Base-by-base conservation (phyloP, 2,329 filamentous ascomycete genomes). In the Nemania sp. region DNA sequence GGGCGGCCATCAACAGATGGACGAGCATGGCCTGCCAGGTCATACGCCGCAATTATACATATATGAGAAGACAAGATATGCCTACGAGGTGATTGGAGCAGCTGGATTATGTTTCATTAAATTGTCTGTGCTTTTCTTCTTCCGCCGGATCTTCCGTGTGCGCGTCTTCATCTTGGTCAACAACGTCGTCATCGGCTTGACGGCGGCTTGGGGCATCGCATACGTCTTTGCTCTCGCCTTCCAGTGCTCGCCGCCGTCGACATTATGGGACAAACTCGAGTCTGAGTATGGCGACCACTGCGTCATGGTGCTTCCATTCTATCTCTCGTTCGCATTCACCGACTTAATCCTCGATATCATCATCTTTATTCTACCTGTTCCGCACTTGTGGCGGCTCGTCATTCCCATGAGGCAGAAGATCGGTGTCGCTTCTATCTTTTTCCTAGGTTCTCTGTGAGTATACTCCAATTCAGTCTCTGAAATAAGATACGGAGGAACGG, bases 41-140 rank as follows among this genome's bases (percentile, higher is more conserved):
- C 58, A 61, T 7, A 62, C 58, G 8, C 19, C 41, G 7, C 54
- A 57, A 23, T 51, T 62, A 2, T 49, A 45, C 26, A 22, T 58
- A 4, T 61, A 61, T 43, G 54, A 59, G 47, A 58, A 61, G 54
- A 58, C 56, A n/a, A 39, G 51, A 20, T 62, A 61, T 20, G 37
- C 52, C 3, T 57, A 48, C 41, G 41, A 61, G 19, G 26, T 62
- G 20, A 26, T 61, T 5, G 59, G 58, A 15, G 47, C 49, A 1
- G 40, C 52, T 9, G 54, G 53, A 0, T 43, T 59, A 3, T 42
- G 28, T 8, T 14, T 61, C 20, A 51, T 62, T 40, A 62, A 61
- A 30, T 44, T 62, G 1, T 60, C 56, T 0, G 54, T 62, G 6
- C 56, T 62, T 5, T 50, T 60, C 41, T 62, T 60, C 49, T 62